Conservation (phyloP, 75 land plant species). For the Pinus albicaulis region DNA sequence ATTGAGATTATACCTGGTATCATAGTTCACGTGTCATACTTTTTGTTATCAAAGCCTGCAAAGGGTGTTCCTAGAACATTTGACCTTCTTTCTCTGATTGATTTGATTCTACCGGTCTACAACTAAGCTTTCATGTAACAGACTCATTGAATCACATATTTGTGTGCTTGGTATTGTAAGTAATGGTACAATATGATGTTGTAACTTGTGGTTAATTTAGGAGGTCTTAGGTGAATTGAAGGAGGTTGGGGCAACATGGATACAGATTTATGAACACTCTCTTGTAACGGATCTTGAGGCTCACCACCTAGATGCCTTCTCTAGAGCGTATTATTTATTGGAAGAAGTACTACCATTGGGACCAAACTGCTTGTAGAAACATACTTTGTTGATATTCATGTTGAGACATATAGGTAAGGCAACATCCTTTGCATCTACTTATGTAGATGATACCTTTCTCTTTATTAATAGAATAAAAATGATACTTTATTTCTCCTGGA, state of each 20-base stretch:
- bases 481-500: not conserved
- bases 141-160: too few species aligned
- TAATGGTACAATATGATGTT: too few species aligned
- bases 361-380: constrained; percentile 23
- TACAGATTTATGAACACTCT: constrained; percentile 31
- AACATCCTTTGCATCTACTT: not conserved
- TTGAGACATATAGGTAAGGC: constrained; percentile 33
- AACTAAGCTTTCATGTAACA: too few species aligned
- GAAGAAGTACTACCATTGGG: constrained; percentile 5
- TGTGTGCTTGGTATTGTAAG: too few species aligned
- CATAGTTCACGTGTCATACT: too few species aligned
- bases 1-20: too few species aligned
- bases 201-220: too few species aligned
- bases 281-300: constrained; percentile 36
- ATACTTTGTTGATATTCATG: constrained; percentile 31
- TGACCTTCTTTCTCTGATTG: too few species aligned
- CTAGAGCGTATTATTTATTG: constrained; percentile 17
- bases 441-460: not conserved
- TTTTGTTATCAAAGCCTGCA: too few species aligned
- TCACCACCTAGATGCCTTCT: constrained; percentile 15
- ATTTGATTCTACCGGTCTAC: too few species aligned
- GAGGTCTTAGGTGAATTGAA: too few species aligned
- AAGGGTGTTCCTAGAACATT: too few species aligned
- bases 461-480: not conserved
- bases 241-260: constrained; percentile 24